A percentile compares a stretch with the other conserved stretches of the same genome.
These are phyloP conservation scores for Carpinus fangiana DNA, from an alignment of 306 rosid species.

Conservation along the genomic window DNA sequence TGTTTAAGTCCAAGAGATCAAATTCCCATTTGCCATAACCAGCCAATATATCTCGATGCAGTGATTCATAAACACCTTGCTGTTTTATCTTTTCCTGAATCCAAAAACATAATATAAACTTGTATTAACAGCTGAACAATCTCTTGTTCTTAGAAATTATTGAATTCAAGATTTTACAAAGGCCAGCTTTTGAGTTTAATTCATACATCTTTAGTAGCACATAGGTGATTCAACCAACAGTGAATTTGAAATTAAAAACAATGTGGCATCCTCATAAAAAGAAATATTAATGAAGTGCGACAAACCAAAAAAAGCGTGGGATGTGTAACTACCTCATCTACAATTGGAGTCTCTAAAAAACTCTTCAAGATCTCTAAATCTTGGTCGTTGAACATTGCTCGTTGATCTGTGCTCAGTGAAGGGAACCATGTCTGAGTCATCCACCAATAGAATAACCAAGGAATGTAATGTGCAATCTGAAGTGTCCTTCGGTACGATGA, in stretches of 20 bases:
- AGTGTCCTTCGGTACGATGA: constrained; percentile 44
- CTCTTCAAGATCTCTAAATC: constrained; percentile 51
- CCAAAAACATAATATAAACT: constrained; percentile 8
- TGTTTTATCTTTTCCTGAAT: constrained; percentile 54
- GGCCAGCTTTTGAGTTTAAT: not conserved
- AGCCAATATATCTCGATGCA: constrained; percentile 53
- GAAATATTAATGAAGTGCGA: not conserved
- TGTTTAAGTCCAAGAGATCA: constrained; percentile 43
- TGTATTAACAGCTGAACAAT: not conserved
- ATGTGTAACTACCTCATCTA: constrained; percentile 41
- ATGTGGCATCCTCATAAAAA: not conserved
- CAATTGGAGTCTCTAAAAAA: constrained; percentile 28
- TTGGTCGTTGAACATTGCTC: constrained; percentile 20
- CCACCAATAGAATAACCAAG: constrained; percentile 84
- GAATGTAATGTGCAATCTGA: constrained; percentile 57
- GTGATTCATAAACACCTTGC: constrained; percentile 70
- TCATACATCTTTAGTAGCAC: not conserved
- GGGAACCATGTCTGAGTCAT: constrained; percentile 78
- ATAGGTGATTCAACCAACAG: not conserved
- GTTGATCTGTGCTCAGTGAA: constrained; percentile 34
- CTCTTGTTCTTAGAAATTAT: not conserved
- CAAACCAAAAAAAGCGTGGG: not conserved
- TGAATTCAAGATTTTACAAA: not conserved
- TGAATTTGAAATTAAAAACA: not conserved
- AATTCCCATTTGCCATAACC: constrained; percentile 70